Evolutionary conservation across 768 basidiomycete species (phyloP), one percentile per base, ranked within the genome.

Genomic region (Tricholoma terreum): DNA sequence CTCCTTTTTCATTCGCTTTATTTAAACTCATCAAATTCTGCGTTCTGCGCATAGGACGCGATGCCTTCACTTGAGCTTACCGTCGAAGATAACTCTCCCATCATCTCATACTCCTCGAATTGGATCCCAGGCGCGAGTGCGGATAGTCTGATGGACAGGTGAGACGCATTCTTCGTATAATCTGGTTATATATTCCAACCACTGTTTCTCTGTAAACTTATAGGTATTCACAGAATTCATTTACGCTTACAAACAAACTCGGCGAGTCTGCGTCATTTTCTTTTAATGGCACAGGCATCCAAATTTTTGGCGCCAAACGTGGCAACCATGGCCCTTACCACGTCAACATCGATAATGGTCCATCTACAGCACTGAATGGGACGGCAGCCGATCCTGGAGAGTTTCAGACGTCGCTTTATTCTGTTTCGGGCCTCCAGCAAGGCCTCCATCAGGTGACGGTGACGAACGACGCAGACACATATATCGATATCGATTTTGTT

Each of bases 401-500:
- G 17, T 83, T 77, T 60, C 79, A 81, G 61, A 69, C 72, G 21
- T 52, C 65, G 4, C 66, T 84, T n/a, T 83, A 77, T 63, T 69
- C 69, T 5, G 61, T 55, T 1, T 67, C 69, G 27, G 61, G 67
- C 2, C 64, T 83, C 50, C 42, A 55, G 3, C 67, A 75, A 40
- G 73, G 60, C 4, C 52, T 38, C 27, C 83, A 84, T 58, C 66
- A 65, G 0, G 67, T 82, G 6, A 74, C 67, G 4, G 70, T 78
- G 24, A 63, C 67, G 2, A 75, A 75, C 51, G 43, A 58, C 31
- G 69, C 64, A 4, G 54, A 55, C 3, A 60, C 54, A 5, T 69
- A 64, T 45, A 61, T 84, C 45, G 83, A 81, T 60, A 66, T 84
- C 22, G 82, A 84, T 55, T 80, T 76, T 58, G 81, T 81, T 55